Base-by-base conservation (phyloP, 805 yeast genomes). In the Candida railenensis region DNA sequence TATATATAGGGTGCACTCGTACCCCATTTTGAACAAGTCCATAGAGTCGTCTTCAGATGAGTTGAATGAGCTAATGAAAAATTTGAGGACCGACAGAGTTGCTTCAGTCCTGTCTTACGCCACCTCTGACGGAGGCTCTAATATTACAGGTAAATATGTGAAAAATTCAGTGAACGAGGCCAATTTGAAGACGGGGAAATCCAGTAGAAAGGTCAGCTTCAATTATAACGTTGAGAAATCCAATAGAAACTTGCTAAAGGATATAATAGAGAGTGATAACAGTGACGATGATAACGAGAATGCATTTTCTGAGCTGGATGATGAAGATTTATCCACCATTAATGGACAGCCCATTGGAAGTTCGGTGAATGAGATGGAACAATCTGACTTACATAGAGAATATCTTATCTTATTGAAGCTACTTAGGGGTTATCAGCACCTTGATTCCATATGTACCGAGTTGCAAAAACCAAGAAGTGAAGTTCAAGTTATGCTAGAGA, bases 1-100 rank as follows among this genome's bases (percentile, higher is more conserved):
- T 4, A 85, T 95, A 7, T 90, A 90, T 60, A 68, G 97, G 43
- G 87, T 90, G 1, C 78, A 86, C 46, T 71, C 90, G 18, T 88
- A 81, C 58, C 97, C 98, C 0, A 67, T 88, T 1, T 62, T 80
- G 44, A 69, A 64, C 32, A 64, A 66, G 37, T 62, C 71, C 0
- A 57, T 69, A 2, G 78, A 74, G 40, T 60, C 53, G 37, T 57
- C 52, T 15, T 61, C 55, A 3, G 49, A 49, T 25, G 60, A 56
- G 38, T 53, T 58, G 8, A 50, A 52, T 25, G 48, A 45, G 48
- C 22, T 64, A 49, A 34, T 55, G 21, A 50, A 50, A 22, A 32
- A 45, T 36, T 45, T 50, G 25, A 48, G 47, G 21, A 51, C 46
- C 32, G 22, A 44, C 21, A 20, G 38, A 36, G 30, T 18, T 7